Evolutionary conservation across 2,329 filamentous ascomycete species (phyloP), one percentile per base, ranked within the genome.

Genomic region (Teratosphaeriaceae sp.): DNA sequence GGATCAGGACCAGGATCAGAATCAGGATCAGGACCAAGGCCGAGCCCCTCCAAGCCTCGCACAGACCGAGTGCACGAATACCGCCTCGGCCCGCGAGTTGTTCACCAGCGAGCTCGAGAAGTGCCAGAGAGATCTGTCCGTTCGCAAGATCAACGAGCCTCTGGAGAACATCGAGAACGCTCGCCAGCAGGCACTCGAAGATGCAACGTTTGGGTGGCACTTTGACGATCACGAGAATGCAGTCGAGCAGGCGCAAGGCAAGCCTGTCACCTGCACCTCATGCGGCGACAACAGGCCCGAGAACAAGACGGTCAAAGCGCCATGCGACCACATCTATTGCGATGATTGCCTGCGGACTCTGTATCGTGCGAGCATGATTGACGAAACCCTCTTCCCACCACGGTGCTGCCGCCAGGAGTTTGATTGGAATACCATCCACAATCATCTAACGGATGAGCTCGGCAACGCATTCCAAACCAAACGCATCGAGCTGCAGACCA

Each of bases 331-430:
- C 24, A 9, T 6, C 27, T 80, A 78, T 54, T 80, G 76, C 49
- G 52, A 52, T 0, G 50, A 48, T 1, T 80, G 76, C 50, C 47
- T 79, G 0, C 46, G 50, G 2, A 42, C 44, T 0, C 63, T 78
- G 0, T 73, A 78, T 54, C n/a, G 43, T 1, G 41, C 52, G 0
- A 62, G 71, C 0, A 60, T 72, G 9, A 58, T 43, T 0, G 71
- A 77, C 46, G 71, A 78, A 40, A 62, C 65, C 0, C 51, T 74
- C 0, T 80, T 75, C 45, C 76, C 76, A 0, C 74, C 76, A 0
- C 63, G 65, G 1, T 80, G 75, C 58, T 80, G 76, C 52, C 45
- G 52, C 1, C 48, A 67, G 15, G 41, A 53, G 0, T 69, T 79
- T 5, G 54, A 65, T 0, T 33, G 71, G 2, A 56, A 58, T 1